Evolutionary conservation across 1,139 yeast genomes (phyloP), one percentile per base, ranked within the genome.

Genomic region (Scheffersomyces titani): DNA sequence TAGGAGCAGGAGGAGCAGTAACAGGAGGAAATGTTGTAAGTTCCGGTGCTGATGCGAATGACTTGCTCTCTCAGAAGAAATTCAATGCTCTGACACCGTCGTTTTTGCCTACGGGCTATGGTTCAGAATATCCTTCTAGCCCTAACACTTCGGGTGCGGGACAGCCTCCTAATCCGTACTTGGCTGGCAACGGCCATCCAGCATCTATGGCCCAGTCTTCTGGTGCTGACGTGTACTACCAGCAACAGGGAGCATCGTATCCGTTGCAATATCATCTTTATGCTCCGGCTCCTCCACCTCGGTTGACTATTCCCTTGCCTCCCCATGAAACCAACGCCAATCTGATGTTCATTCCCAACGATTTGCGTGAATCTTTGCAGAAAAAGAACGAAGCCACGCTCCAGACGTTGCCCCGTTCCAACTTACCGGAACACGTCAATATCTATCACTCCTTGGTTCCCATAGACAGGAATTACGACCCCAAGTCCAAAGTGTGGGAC

Each of bases 221-320:
- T 6, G 59, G 57, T 36, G 64, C 68, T 19, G 69, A 64, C 50
- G 61, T 67, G 61, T 71, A 62, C 55, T 68, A 58, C 51, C 69
- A 64, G 24, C 68, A 59, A 44, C 59, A 58, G 30, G 61, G 69
- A 20, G 57, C 67, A 5, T 64, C 73, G 51, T 88, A 79, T 63
- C 94, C 97, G 1, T 76, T 92, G 52, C 94, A 92, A 66, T 90
- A 91, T 68, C 97, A 93, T 71, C 74, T 92, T 52, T 93, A 93
- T 71, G 96, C 98, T 0, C 98, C 98, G 1, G 84, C 85, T 19
- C 91, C 97, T 3, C 96, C 96, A 4, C 93, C 93, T 30, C 85
- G 90, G 61, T 72, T 86, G 57, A 77, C 82, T 19, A 72, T 84
- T 9, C 87, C 88, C 4, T 74, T 89, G 59, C 82, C 84, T 50